Percentiles rank a stretch among this genome's conserved stretches.
phyloP scores from a whole-genome alignment of 306 rosid genomes.

The Quercus mongolica region DNA sequence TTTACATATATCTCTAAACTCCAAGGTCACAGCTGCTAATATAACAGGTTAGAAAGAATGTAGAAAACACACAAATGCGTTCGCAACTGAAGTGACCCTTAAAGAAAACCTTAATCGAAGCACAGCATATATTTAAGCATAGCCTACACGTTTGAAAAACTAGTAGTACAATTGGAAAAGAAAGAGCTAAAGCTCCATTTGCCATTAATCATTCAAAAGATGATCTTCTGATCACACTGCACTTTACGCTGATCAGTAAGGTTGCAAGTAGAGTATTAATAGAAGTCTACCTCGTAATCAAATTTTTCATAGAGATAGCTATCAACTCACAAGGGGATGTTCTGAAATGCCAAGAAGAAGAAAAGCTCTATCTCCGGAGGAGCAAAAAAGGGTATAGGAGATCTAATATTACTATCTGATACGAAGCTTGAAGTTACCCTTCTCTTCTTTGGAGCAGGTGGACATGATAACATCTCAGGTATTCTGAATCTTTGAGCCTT shows the following conservation, averaged over 20 bases:
- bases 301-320: neutral
- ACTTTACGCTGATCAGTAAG: too few relatives aligned
- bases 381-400: slow-evolving; percentile 43
- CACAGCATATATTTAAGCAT: neutral
- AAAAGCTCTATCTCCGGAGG: slow-evolving; percentile 56
- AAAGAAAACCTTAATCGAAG: neutral
- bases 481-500: slow-evolving; percentile 48
- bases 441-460: slow-evolving; percentile 65
- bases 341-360: slow-evolving; percentile 40
- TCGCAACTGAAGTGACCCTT: neutral
- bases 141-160: neutral
- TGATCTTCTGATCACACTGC: neutral
- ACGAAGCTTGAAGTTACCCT: slow-evolving; percentile 27
- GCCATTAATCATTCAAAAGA: neutral
- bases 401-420: slow-evolving; percentile 11
- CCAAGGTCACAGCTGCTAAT: neutral
- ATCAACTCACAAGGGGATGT: slow-evolving; percentile 10
- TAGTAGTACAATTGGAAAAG: neutral
- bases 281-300: neutral
- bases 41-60: neutral
- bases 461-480: slow-evolving; percentile 45
- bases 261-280: too few relatives aligned
- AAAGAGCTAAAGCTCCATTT: neutral
- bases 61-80: neutral
- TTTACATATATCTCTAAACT: neutral